These are phyloP conservation scores for Oenanthe javanica DNA, from an alignment of 140 eudicot genomes.

Conservation along the genomic window DNA sequence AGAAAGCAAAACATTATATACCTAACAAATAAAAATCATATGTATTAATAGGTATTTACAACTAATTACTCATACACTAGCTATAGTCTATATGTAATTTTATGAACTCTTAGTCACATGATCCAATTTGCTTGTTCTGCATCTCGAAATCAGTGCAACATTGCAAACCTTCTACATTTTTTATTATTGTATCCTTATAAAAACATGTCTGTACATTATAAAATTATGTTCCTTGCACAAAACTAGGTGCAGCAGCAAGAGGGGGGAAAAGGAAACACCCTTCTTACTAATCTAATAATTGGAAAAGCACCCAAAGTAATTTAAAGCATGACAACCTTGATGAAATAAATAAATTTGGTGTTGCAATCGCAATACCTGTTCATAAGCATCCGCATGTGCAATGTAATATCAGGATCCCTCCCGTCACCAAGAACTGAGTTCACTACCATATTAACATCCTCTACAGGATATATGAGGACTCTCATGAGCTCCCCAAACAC, in stretches of 20 bases:
- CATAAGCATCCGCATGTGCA: constrained; percentile 97
- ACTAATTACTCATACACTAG: too few species aligned
- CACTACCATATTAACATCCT: constrained; percentile 54
- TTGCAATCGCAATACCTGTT: constrained; percentile 44
- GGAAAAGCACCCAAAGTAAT: background rate
- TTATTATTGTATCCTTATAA: background rate
- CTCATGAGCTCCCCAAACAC: constrained; percentile 88
- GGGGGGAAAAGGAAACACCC: background rate
- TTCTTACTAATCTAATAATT: background rate
- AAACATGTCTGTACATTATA: background rate
- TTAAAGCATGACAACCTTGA: background rate
- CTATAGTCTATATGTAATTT: background rate
- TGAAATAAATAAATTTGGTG: background rate
- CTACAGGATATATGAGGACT: constrained; percentile 63
- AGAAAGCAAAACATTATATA: constrained; percentile 7
- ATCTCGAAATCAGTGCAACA: background rate
- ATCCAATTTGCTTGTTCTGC: background rate
- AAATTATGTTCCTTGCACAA: background rate
- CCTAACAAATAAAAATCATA: background rate
- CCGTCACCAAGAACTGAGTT: constrained; percentile 54
- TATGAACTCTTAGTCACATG: background rate
- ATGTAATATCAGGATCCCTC: constrained; percentile 62
- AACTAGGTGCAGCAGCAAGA: background rate
- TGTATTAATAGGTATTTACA: background rate
- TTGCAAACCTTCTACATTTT: background rate